phyloP scores from a whole-genome alignment of 805 yeast species.

The Ascoidea rubescens region DNA sequence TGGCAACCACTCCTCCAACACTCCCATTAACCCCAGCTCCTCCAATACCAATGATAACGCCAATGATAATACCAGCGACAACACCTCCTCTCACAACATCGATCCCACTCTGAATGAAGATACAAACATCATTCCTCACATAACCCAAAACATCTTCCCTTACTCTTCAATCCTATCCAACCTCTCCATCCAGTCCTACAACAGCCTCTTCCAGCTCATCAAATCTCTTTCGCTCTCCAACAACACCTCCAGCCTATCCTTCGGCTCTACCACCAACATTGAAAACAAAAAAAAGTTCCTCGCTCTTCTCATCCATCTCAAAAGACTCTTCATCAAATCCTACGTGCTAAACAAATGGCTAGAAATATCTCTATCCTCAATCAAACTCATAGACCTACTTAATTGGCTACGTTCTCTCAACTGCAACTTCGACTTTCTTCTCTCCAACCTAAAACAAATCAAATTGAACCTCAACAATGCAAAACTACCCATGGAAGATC shows the following conservation, averaged over 20 bases:
- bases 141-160: not conserved
- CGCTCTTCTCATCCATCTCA: conserved; percentile 49
- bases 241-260: not conserved
- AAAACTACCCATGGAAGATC: conserved; percentile 83
- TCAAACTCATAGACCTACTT: conserved; percentile 68
- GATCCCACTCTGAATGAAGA: not conserved
- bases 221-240: not conserved
- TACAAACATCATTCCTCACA: not conserved
- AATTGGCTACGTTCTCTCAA: conserved; percentile 80
- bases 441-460: conserved; percentile 25
- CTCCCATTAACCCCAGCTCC: not conserved
- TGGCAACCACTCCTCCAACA: not conserved
- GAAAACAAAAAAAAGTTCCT: conserved; percentile 45
- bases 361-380: conserved; percentile 56
- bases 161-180: not conserved
- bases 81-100: too few relatives aligned
- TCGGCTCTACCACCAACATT: not conserved
- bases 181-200: not conserved
- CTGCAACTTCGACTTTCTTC: conserved; percentile 49
- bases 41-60: not conserved
- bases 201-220: not conserved
- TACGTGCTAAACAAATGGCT: conserved; percentile 85
- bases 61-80: not conserved
- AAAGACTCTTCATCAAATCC: conserved; percentile 75
- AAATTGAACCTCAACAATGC: conserved; percentile 27